phyloP scores from a whole-genome alignment of 352 stramenopile genomes.

The Pythium volutum region DNA sequence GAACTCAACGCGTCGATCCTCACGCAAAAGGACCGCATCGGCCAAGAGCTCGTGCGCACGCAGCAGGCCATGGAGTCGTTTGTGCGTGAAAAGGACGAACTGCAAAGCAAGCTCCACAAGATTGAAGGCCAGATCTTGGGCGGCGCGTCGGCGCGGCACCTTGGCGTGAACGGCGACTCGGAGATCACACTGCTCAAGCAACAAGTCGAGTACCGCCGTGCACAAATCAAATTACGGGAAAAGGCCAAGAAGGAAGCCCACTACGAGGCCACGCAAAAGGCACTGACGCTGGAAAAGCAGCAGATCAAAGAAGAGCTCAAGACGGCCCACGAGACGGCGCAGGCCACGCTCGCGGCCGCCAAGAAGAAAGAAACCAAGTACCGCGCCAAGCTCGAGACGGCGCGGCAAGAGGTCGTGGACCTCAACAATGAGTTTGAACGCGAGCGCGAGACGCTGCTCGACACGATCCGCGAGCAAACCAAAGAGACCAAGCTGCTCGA shows the following conservation, averaged over 20 bases:
- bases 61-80: constrained; percentile 69
- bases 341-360: constrained; percentile 46
- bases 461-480: constrained; percentile 88
- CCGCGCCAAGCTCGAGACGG: constrained; percentile 65
- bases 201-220: constrained; percentile 73
- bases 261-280: constrained; percentile 49
- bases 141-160: constrained; percentile 29
- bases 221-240: constrained; percentile 77
- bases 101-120: constrained; percentile 68
- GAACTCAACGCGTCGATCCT: constrained; percentile 65
- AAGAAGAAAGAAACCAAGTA: constrained; percentile 72
- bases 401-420: constrained; percentile 81
- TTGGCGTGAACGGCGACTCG: constrained; percentile 32
- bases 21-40: constrained; percentile 67
- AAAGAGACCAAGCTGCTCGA: constrained; percentile 87
- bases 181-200: constrained; percentile 76
- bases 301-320: constrained; percentile 73
- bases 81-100: constrained; percentile 54
- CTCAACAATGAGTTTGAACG: constrained; percentile 82
- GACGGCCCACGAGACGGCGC: constrained; percentile 58
- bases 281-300: constrained; percentile 69
- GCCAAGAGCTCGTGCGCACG: constrained; percentile 67
- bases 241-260: constrained; percentile 72
- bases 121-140: constrained; percentile 81
- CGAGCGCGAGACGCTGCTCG: constrained; percentile 80